A percentile compares a stretch with the other conserved stretches of the same genome.
phyloP scores from a whole-genome alignment of 2,329 filamentous ascomycete species.

The Aspergillus novoparasiticus region DNA sequence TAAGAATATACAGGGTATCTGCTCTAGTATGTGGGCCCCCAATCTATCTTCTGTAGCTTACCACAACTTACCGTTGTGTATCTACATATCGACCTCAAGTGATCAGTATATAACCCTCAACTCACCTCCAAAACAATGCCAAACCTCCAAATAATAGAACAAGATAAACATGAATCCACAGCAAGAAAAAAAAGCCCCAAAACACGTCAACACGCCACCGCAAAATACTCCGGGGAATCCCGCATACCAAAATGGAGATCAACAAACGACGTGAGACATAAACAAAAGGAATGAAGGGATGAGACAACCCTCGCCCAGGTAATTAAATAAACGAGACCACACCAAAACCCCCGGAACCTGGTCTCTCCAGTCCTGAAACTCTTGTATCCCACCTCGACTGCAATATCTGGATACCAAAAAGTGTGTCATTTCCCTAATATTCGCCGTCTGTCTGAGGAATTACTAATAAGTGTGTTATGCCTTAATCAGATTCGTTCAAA shows the following conservation, averaged over 20 bases:
- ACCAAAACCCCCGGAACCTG: background rate
- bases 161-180: no score
- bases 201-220: no score
- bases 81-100: no score
- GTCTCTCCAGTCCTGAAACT: background rate
- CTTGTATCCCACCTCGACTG: background rate
- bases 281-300: background rate
- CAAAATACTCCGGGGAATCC: background rate
- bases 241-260: background rate
- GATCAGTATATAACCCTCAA: no score
- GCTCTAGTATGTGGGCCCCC: no score
- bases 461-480: background rate
- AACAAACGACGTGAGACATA: background rate
- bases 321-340: background rate
- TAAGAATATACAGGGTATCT: background rate
- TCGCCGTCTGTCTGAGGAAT: background rate
- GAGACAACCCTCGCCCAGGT: background rate
- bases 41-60: no score
- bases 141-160: no score
- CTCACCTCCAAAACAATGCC: no score
- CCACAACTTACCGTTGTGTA: no score
- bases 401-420: background rate
- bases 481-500: background rate
- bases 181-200: background rate
- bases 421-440: background rate